Evolutionary conservation across 2,329 filamentous ascomycete species (phyloP).

Genomic region (Monosporascus cannonballus): DNA sequence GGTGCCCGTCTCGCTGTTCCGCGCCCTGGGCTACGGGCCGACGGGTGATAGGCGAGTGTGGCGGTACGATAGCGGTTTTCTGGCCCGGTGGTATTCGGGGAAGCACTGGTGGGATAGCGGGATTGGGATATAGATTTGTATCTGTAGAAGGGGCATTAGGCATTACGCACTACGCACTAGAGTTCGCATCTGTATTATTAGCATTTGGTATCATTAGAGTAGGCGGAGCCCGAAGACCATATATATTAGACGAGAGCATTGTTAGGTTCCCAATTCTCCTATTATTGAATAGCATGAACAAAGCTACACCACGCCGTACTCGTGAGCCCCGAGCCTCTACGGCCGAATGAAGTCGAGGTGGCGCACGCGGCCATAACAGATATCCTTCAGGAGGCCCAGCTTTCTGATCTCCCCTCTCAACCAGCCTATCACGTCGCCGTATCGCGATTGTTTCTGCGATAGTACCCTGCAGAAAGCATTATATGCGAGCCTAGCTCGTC

Average conservation of each 20-base stretch:
- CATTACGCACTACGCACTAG: background rate
- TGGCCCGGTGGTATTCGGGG: slow-evolving; percentile 52
- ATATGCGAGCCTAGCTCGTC: slow-evolving; percentile 53
- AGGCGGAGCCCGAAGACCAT: background rate
- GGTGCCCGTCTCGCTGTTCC: slow-evolving; percentile 66
- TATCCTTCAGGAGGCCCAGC: slow-evolving; percentile 29
- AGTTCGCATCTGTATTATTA: background rate
- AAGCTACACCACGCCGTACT: background rate
- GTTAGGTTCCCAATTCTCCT: too few relatives aligned
- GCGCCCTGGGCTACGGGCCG: slow-evolving; percentile 58
- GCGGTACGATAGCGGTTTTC: slow-evolving; percentile 54
- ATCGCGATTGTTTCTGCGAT: slow-evolving; percentile 63
- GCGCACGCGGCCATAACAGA: slow-evolving; percentile 19
- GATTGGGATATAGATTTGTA: slow-evolving; percentile 12
- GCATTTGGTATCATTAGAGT: background rate
- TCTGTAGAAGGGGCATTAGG: background rate
- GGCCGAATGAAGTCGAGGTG: slow-evolving; percentile 4
- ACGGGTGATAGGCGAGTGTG: slow-evolving; percentile 54
- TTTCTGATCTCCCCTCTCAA: slow-evolving; percentile 44
- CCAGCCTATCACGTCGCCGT: slow-evolving; percentile 61
- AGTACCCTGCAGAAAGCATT: slow-evolving; percentile 66
- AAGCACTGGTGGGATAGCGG: slow-evolving; percentile 55
- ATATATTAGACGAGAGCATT: background rate
- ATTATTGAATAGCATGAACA: background rate
- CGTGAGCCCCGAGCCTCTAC: background rate